Evolutionary conservation across 305 asterid species (phyloP).

Genomic region (Ilex paraguariensis): DNA sequence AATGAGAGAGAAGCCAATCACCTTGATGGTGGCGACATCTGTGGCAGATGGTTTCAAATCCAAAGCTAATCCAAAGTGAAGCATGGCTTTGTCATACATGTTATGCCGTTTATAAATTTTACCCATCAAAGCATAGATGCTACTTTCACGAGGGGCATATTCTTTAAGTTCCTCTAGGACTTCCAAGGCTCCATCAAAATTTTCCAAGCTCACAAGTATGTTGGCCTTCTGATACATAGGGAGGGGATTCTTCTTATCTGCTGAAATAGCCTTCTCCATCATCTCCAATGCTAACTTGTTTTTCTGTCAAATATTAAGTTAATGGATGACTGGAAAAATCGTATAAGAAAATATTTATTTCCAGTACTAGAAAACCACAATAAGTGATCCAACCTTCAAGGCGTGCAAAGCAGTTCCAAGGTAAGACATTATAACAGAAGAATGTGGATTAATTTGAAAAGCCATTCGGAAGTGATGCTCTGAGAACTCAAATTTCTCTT

Average conservation of each 20-base stretch:
- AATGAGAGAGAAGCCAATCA: constrained; percentile 15
- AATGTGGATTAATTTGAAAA: constrained; percentile 71
- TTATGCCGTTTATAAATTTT: constrained; percentile 70
- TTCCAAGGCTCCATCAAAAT: constrained; percentile 75
- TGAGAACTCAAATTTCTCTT: constrained; percentile 86
- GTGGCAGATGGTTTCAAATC: constrained; percentile 96
- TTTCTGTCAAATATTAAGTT: constrained; percentile 40
- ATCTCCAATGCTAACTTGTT: constrained; percentile 75
- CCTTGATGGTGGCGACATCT: constrained; percentile 94
- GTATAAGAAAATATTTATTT: constrained; percentile 11
- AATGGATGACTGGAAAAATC: constrained; percentile 2
- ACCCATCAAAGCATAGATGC: constrained; percentile 96
- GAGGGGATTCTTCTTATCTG: constrained; percentile 95
- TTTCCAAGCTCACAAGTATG: constrained; percentile 81
- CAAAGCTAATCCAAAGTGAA: constrained; percentile 88
- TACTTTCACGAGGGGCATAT: constrained; percentile 86
- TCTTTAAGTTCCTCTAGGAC: constrained; percentile 97
- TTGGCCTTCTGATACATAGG: constrained; percentile 96
- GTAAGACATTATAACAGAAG: constrained; percentile 93
- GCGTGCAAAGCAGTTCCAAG: constrained; percentile 89
- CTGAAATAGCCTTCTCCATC: constrained; percentile 82
- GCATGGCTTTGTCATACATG: constrained; percentile 83
- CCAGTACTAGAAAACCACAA: constrained; percentile 4
- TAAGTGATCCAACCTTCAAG: constrained; percentile 49
- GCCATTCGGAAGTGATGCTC: constrained; percentile 97